These are phyloP conservation scores for Amphirosellinia nigrospora DNA, from an alignment of 495 filamentous ascomycete species.

Conservation along the genomic window DNA sequence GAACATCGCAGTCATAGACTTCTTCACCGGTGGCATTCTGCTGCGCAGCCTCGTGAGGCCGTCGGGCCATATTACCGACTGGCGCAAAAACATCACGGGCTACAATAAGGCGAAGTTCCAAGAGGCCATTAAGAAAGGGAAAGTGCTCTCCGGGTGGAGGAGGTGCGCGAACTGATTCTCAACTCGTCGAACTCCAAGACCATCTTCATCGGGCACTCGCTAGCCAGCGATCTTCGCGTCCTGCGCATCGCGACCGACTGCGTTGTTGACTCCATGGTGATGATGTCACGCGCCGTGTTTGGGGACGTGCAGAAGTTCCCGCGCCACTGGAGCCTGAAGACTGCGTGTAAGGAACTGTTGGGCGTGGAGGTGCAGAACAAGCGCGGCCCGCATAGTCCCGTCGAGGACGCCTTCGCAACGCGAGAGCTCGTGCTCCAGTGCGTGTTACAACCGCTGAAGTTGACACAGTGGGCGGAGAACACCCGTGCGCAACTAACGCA, in stretches of 20 bases:
- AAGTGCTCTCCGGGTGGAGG: constrained; percentile 39
- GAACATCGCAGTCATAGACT: constrained; percentile 43
- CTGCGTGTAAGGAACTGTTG: constrained; percentile 36
- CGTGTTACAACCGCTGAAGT: constrained; percentile 28
- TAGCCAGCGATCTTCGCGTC: constrained; percentile 32
- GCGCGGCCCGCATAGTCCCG: constrained; percentile 39
- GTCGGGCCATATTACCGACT: constrained; percentile 44
- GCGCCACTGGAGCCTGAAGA: constrained; percentile 39
- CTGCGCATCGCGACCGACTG: constrained; percentile 39
- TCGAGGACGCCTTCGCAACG: constrained; percentile 51
- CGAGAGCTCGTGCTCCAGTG: constrained; percentile 47
- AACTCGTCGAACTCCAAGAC: constrained; percentile 44
- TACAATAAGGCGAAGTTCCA: constrained; percentile 31
- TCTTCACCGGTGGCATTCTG: constrained; percentile 49
- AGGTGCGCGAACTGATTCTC: constrained; percentile 43
- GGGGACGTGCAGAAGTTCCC: constrained; percentile 15
- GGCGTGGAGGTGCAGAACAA: constrained; percentile 41
- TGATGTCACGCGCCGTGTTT: constrained; percentile 33
- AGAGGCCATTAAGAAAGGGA: constrained; percentile 14
- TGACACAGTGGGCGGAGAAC: constrained; percentile 24
- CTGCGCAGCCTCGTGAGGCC: constrained; percentile 53
- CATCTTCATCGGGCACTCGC: constrained; percentile 39
- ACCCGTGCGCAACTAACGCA: constrained; percentile 20
- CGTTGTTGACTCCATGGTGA: constrained; percentile 42
- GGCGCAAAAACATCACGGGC: constrained; percentile 49